These are phyloP conservation scores for Trypanosoma mega DNA, from an alignment of 208 protist species.

Conservation along the genomic window DNA sequence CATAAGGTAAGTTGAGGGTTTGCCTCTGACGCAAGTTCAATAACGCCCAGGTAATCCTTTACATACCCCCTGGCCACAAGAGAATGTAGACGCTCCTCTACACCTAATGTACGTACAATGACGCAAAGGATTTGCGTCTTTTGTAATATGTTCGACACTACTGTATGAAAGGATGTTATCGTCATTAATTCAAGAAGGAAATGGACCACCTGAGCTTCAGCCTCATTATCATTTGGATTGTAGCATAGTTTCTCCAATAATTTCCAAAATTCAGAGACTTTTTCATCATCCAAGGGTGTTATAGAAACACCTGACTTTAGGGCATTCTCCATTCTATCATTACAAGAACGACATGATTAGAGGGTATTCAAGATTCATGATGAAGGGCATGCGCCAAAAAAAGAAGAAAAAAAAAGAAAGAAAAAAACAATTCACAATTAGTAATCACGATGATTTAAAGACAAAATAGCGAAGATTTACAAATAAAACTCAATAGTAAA, in stretches of 20 bases:
- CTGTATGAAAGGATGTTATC: conserved; percentile 1
- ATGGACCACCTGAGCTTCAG: conserved; percentile 18
- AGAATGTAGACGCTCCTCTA: not conserved
- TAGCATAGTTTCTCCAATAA: conserved; percentile 1
- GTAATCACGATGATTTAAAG: not conserved
- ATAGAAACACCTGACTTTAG: not conserved
- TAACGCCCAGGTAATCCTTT: conserved; percentile 20
- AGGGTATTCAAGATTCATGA: no score
- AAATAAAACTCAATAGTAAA: no score
- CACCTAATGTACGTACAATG: conserved; percentile 16
- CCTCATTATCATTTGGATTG: conserved; percentile 2
- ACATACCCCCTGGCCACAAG: conserved; percentile 5
- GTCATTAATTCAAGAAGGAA: conserved; percentile 8
- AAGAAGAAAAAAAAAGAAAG: conserved; percentile 28
- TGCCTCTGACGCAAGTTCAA: conserved; percentile 23
- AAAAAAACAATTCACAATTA: conserved; percentile 13
- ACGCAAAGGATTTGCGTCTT: conserved; percentile 11
- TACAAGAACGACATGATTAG: no score
- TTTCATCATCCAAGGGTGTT: not conserved
- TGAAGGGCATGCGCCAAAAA: no score
- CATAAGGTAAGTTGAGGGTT: conserved; percentile 17
- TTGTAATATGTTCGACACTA: conserved; percentile 15
- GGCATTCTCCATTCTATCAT: conserved; percentile 18
- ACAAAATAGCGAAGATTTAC: not conserved
- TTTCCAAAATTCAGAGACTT: conserved; percentile 6